Evolutionary conservation across 2,329 filamentous ascomycete species (phyloP).

Genomic region (Cytospora schulzeri): DNA sequence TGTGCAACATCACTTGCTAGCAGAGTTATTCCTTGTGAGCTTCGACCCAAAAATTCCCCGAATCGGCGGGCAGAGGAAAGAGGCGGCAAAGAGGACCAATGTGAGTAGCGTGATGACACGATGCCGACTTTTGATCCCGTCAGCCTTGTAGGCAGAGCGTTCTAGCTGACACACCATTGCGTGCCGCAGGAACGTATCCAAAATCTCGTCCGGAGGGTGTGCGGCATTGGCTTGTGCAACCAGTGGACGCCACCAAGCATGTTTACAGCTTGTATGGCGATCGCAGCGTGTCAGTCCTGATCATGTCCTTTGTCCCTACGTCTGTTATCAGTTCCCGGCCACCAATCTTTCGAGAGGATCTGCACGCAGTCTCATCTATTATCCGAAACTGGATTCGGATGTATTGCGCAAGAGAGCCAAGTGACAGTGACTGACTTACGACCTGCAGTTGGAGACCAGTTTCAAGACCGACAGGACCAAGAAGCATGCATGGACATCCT

Average conservation of each 20-base stretch:
- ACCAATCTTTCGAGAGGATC: not conserved
- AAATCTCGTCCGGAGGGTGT: slow-evolving; percentile 53
- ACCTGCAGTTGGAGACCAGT: slow-evolving; percentile 37
- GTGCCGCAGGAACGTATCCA: slow-evolving; percentile 45
- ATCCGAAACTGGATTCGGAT: not conserved
- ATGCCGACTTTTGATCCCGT: slow-evolving; percentile 4
- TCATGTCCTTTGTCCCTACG: slow-evolving; percentile 6
- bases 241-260: slow-evolving; percentile 56
- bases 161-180: slow-evolving; percentile 2
- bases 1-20: slow-evolving; percentile 61
- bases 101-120: slow-evolving; percentile 34
- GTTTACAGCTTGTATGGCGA: slow-evolving; percentile 59
- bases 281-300: slow-evolving; percentile 51
- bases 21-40: slow-evolving; percentile 57
- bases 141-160: slow-evolving; percentile 7
- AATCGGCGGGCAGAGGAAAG: slow-evolving; percentile 45
- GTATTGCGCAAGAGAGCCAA: not conserved
- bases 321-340: slow-evolving; percentile 12
- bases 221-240: slow-evolving; percentile 61
- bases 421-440: slow-evolving; percentile 20
- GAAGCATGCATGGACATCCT: slow-evolving; percentile 37
- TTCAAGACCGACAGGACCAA: slow-evolving; percentile 35
- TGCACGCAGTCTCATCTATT: not conserved
- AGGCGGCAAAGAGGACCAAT: slow-evolving; percentile 44
- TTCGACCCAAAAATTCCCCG: slow-evolving; percentile 57